Base-by-base conservation (phyloP, 805 yeast genomes). In the Ogataea methylovora region DNA sequence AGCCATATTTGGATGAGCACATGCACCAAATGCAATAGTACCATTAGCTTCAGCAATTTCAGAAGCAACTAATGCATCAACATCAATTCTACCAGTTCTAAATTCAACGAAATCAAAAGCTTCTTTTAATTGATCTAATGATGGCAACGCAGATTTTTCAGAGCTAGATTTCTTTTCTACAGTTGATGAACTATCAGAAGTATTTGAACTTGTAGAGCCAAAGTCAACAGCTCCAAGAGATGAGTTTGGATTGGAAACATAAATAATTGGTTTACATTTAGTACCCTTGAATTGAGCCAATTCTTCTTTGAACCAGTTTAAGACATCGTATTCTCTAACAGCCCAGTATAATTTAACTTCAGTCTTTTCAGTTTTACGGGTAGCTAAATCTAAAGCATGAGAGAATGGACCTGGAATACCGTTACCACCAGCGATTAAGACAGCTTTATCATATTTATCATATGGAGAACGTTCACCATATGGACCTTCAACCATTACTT, bases 401-500 rank as follows among this genome's bases (percentile, higher is more conserved):
- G 68, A 59, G 41, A 56, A 67, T 21, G 69, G 61, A 31, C 77
- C 84, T 1, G 90, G 78, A 33, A 83, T 63, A 35, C 92, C 92
- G 35, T 76, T 76, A 21, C 92, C 90, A 31, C 86, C 88, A 7
- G 88, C 81, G 17, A 82, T 41, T 29, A 79, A 65, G 6, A 79
- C 63, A 5, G 78, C 69, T 37, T 71, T 67, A 32, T 74, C 70
- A 44, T 69, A 79, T 29, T 61, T 57, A 18, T 61, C 63, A 18
- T 75, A 63, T 4, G 80, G 71, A 4, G 69, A 54, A 11, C 69
- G 48, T 30, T 67, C 63, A 3, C 90, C 88, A 49, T 84, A 83
- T 6, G 88, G 88, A 1, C 92, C 92, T 49, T 83, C 94, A 7
- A 76, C 48, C 3, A 61, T 46, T 12, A 66, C 56, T 22, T 56